Percentiles rank a stretch among this genome's conserved stretches.
These are phyloP conservation scores for Cryptosporidium meleagridis DNA, from an alignment of 169 alveolate genomes.

Conservation along the genomic window DNA sequence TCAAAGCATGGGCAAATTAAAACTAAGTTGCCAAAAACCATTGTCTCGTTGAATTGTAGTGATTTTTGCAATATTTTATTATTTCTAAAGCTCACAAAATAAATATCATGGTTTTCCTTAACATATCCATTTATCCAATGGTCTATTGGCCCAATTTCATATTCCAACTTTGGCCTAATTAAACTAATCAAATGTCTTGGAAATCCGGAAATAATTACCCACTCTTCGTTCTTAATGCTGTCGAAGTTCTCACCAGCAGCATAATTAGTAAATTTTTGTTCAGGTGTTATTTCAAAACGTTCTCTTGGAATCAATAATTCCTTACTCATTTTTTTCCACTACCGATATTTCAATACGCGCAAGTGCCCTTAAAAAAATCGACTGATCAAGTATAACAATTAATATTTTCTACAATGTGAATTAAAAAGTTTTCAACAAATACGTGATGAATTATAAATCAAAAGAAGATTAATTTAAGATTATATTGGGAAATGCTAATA, in stretches of 20 bases:
- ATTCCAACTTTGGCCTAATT: constrained; percentile 50
- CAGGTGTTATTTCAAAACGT: neutral
- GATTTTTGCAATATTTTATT: constrained; percentile 20
- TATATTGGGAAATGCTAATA: neutral
- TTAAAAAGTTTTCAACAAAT: neutral
- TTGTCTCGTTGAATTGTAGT: constrained; percentile 22
- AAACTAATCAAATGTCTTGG: constrained; percentile 60
- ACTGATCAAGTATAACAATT: too few relatives aligned
- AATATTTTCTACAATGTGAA: too few relatives aligned
- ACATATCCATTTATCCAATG: constrained; percentile 41
- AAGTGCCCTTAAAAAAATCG: neutral
- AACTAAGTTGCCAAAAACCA: constrained; percentile 18
- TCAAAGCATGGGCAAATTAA: constrained; percentile 14
- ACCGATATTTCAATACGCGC: neutral
- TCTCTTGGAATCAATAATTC: constrained; percentile 55
- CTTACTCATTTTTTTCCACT: neutral
- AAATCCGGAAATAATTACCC: constrained; percentile 69
- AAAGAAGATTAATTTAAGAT: neutral
- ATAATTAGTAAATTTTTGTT: neutral
- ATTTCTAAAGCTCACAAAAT: constrained; percentile 61
- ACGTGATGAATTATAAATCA: neutral
- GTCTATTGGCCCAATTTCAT: constrained; percentile 70
- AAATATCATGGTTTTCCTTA: constrained; percentile 1
- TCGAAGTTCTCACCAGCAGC: constrained; percentile 3
- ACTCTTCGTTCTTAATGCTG: constrained; percentile 7